A percentile compares a stretch with the other conserved stretches of the same genome.
Conservation (phyloP, 2,329 filamentous ascomycete genomes). For the Coniella vitis region DNA sequence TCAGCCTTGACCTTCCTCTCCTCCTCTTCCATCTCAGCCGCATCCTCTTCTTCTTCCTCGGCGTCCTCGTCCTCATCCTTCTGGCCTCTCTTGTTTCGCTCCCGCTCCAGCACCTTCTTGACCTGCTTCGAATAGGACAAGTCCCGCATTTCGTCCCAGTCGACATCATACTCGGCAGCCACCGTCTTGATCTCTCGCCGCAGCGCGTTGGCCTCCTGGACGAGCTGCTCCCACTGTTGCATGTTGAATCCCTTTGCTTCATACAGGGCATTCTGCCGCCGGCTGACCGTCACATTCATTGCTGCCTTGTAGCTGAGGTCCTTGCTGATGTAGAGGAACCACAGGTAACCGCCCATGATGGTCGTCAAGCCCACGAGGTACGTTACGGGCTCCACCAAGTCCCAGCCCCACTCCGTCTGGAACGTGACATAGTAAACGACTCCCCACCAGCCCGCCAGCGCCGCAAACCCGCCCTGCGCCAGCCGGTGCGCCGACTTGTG, state of each 20-base stretch:
- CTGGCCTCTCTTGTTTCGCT: constrained; percentile 35
- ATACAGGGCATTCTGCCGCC: constrained; percentile 72
- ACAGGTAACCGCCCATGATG: constrained; percentile 84
- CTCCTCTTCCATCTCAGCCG: constrained; percentile 27
- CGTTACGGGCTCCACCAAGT: constrained; percentile 83
- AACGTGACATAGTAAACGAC: constrained; percentile 68
- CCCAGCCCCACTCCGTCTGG: constrained; percentile 76
- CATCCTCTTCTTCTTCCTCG: constrained; percentile 30
- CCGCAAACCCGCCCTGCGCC: constrained; percentile 71
- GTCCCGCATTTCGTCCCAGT: constrained; percentile 75
- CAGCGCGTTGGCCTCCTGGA: constrained; percentile 73
- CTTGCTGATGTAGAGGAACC: constrained; percentile 88
- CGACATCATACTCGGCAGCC: constrained; percentile 81
- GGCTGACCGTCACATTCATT: constrained; percentile 78
- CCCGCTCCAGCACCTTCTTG: constrained; percentile 48
- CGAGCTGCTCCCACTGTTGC: constrained; percentile 67
- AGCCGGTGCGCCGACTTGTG: constrained; percentile 71
- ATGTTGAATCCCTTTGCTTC: constrained; percentile 68
- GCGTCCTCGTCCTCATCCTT: constrained; percentile 31
- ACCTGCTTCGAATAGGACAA: constrained; percentile 55
- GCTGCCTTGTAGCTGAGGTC: constrained; percentile 83
- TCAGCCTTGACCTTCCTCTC: constrained; percentile 23
- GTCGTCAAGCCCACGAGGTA: constrained; percentile 82
- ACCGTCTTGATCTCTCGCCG: constrained; percentile 73
- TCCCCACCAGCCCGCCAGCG: constrained; percentile 73